Conservation (phyloP, 192 early-diverging fungal genomes). For the Umbelopsis sp. region DNA sequence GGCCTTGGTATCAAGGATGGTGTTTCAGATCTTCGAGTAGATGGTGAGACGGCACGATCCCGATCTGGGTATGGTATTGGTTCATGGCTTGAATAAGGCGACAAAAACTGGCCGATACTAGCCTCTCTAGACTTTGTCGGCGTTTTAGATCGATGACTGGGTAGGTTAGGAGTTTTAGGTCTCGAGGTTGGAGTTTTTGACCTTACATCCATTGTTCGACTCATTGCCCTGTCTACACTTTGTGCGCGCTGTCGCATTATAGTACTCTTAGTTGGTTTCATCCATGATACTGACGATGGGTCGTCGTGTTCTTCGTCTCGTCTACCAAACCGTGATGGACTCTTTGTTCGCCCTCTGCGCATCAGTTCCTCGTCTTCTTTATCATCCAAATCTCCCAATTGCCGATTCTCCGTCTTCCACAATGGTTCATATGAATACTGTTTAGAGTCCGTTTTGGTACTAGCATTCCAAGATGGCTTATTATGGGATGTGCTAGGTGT, state of each 20-base stretch:
- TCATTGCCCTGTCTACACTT: slow-evolving; percentile 20
- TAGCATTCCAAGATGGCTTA: slow-evolving; percentile 24
- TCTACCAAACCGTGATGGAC: not conserved
- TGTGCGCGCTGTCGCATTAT: slow-evolving; percentile 25
- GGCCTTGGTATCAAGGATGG: slow-evolving; percentile 45
- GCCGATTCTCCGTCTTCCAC: slow-evolving; percentile 22
- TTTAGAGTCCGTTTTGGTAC: slow-evolving; percentile 16
- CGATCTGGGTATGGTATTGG: slow-evolving; percentile 21
- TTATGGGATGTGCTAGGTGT: slow-evolving; percentile 7
- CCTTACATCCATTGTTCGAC: not conserved
- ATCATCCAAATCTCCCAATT: slow-evolving; percentile 15
- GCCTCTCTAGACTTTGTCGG: not conserved
- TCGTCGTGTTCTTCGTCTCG: not conserved
- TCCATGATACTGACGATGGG: slow-evolving; percentile 25
- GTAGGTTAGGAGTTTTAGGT: slow-evolving; percentile 14
- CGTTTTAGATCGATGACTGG: slow-evolving; percentile 17
- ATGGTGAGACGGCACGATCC: slow-evolving; percentile 25
- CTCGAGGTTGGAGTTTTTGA: slow-evolving; percentile 22
- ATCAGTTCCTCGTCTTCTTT: slow-evolving; percentile 17
- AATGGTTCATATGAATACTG: slow-evolving; percentile 21
- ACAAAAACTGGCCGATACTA: not conserved
- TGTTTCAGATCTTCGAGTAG: slow-evolving; percentile 23
- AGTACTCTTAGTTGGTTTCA: slow-evolving; percentile 39
- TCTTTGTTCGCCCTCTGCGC: slow-evolving; percentile 12
- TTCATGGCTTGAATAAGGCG: slow-evolving; percentile 2